phyloP scores from a whole-genome alignment of 192 early-diverging fungal genomes.

The Backusella liffmaniae region DNA sequence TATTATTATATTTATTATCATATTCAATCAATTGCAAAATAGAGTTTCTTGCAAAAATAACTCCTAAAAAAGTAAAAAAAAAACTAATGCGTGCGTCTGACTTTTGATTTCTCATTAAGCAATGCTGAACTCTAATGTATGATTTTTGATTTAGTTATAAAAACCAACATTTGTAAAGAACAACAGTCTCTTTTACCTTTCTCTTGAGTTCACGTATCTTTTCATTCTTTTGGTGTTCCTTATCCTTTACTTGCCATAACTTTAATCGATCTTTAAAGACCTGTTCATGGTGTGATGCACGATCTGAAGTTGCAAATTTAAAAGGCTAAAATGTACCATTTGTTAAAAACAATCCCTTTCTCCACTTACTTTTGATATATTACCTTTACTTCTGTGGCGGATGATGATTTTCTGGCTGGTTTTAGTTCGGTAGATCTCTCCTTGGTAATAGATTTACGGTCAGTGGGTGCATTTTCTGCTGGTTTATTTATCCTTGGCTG shows the following conservation, averaged over 20 bases:
- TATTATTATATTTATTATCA: too few species aligned
- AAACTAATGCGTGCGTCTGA: neutral
- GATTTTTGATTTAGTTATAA: neutral
- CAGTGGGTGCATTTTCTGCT: neutral
- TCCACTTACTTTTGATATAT: neutral
- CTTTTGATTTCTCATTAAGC: neutral
- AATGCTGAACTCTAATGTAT: neutral
- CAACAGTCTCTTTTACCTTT: constrained; percentile 4
- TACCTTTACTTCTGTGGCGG: neutral
- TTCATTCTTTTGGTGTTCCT: neutral
- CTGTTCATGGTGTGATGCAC: neutral
- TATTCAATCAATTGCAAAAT: too few species aligned
- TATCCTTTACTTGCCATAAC: neutral
- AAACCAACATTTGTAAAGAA: neutral
- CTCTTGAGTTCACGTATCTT: constrained; percentile 2
- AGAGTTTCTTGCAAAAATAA: neutral
- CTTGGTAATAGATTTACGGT: neutral
- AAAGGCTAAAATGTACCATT: neutral
- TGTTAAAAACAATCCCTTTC: neutral
- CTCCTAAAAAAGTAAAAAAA: neutral
- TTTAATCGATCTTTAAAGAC: neutral
- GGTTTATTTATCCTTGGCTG: neutral
- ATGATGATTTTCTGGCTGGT: neutral
- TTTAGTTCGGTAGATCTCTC: neutral
- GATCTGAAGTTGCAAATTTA: neutral